Conservation (phyloP, 2,329 filamentous ascomycete species). For the Cryphonectria carpinicola region DNA sequence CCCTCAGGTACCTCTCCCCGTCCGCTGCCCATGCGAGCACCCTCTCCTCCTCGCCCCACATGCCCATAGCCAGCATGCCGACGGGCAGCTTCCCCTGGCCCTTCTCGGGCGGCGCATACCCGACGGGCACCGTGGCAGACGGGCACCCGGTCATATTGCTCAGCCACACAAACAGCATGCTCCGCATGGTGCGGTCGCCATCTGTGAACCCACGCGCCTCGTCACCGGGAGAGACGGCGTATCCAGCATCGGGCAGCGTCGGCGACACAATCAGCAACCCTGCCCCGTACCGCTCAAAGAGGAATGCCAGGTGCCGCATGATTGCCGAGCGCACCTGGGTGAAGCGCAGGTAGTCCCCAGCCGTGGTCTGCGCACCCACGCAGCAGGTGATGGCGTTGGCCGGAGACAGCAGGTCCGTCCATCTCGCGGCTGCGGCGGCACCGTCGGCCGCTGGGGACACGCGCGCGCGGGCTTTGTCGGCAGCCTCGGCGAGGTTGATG, state of each 20-base stretch:
- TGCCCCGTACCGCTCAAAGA: slow-evolving; percentile 69
- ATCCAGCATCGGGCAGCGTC: slow-evolving; percentile 75
- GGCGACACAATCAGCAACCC: slow-evolving; percentile 80
- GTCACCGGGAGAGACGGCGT: slow-evolving; percentile 64
- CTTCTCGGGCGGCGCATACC: slow-evolving; percentile 63
- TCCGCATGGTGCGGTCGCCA: slow-evolving; percentile 71
- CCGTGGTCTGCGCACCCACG: slow-evolving; percentile 66
- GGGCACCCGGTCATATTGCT: slow-evolving; percentile 83
- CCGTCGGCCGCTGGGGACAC: slow-evolving; percentile 36
- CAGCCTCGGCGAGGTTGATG: slow-evolving; percentile 75
- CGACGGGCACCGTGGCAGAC: slow-evolving; percentile 73
- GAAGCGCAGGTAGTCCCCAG: slow-evolving; percentile 71
- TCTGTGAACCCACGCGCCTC: slow-evolving; percentile 75
- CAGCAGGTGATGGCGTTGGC: slow-evolving; percentile 73
- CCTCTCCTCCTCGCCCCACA: slow-evolving; percentile 69
- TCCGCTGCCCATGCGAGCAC: slow-evolving; percentile 64
- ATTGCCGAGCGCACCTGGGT: slow-evolving; percentile 74
- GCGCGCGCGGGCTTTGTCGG: slow-evolving; percentile 47
- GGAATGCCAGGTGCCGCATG: slow-evolving; percentile 75
- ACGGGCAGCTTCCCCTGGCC: slow-evolving; percentile 64
- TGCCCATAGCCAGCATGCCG: slow-evolving; percentile 65
- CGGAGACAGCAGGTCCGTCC: slow-evolving; percentile 61
- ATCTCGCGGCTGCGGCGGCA: slow-evolving; percentile 50
- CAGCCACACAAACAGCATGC: slow-evolving; percentile 85
- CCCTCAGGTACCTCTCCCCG: slow-evolving; percentile 59